Base-by-base conservation (phyloP, 2,329 filamentous ascomycete species). In the Aspergillus quadricinctus region DNA sequence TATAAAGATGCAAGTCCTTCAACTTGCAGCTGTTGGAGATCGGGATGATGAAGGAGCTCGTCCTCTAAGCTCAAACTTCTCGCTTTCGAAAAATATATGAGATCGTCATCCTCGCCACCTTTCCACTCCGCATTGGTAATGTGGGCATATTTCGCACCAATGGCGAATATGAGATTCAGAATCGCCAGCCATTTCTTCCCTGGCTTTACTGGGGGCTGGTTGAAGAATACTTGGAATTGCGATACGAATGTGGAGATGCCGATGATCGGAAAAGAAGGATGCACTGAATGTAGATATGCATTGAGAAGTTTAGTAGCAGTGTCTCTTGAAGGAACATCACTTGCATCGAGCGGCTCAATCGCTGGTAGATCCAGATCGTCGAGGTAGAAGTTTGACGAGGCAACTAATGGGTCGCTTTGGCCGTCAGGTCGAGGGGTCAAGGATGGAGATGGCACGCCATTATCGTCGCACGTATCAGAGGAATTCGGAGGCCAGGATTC, bases 261-360 rank as follows among this genome's bases (percentile, higher is more conserved):
- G 52, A 79, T 69, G 17, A 78, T 75, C 21, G 77, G 77, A 60
- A 78, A 78, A 1, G 74, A 73, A 1, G 74, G 68, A 59, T 79
- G 75, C n/a, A 78, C 73, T 5, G 73, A 73, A 10, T 64, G 66
- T 49, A 78, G 63, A 53, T 77, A 79, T 27, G 68, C 65, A 52
- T 75, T 71, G 55, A 78, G 73, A 40, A 78, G 67, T 31, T 69
- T 67, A 17, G 70, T 67, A 8, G 76, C 76, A 40, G 66, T 66
- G 49, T 72, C 68, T 7, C 69, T 67, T 3, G 70, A 64, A 4
- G 76, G 77, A 8, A 77, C 64, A 29, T 67, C 68, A 54, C 71
- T 71, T 6, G 69, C 57, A 57, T 77, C 72, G 9, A 73, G 64
- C 17, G 69, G 65, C 27, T 71, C 69, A 48, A 65, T 62, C 14